These are phyloP conservation scores for Boeremia lycopersici DNA, from an alignment of 2,329 filamentous ascomycete species.

Conservation along the genomic window DNA sequence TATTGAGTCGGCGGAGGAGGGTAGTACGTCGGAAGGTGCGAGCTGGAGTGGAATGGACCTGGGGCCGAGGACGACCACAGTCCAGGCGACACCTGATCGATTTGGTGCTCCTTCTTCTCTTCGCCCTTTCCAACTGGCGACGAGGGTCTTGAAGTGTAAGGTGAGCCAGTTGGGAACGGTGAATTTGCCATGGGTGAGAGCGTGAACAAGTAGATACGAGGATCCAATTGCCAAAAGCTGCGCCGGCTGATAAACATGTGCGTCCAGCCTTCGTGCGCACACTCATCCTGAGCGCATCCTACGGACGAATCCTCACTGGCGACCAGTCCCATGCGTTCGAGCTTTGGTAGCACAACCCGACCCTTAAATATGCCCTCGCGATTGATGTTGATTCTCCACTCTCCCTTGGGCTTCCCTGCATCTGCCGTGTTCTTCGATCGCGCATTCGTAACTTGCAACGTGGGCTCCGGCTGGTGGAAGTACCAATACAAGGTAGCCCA, in stretches of 20 bases:
- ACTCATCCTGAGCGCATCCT: constrained; percentile 67
- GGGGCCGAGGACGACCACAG: constrained; percentile 51
- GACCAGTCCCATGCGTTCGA: constrained; percentile 91
- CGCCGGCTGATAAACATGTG: constrained; percentile 81
- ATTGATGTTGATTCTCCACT: constrained; percentile 86
- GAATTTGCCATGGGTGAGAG: constrained; percentile 66
- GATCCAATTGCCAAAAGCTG: constrained; percentile 91
- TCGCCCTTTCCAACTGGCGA: constrained; percentile 53
- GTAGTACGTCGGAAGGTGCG: constrained; percentile 88
- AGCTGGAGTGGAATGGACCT: constrained; percentile 80
- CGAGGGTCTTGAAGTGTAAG: constrained; percentile 57
- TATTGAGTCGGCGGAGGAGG: constrained; percentile 84
- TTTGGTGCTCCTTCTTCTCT: constrained; percentile 34
- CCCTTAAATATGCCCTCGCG: constrained; percentile 87
- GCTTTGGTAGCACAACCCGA: constrained; percentile 81
- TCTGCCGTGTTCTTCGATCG: constrained; percentile 68
- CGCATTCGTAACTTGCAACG: constrained; percentile 65
- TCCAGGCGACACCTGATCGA: constrained; percentile 41
- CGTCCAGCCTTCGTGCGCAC: constrained; percentile 70
- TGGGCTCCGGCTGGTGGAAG: constrained; percentile 84
- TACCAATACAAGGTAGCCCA: constrained; percentile 97
- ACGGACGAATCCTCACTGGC: constrained; percentile 76
- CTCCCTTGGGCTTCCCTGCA: constrained; percentile 75
- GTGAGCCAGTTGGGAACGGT: constrained; percentile 56
- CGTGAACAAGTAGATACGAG: constrained; percentile 85